Evolutionary conservation across 345 rosid species (phyloP), one percentile per base, ranked within the genome.

Genomic region (Streptanthus diversifolius): DNA sequence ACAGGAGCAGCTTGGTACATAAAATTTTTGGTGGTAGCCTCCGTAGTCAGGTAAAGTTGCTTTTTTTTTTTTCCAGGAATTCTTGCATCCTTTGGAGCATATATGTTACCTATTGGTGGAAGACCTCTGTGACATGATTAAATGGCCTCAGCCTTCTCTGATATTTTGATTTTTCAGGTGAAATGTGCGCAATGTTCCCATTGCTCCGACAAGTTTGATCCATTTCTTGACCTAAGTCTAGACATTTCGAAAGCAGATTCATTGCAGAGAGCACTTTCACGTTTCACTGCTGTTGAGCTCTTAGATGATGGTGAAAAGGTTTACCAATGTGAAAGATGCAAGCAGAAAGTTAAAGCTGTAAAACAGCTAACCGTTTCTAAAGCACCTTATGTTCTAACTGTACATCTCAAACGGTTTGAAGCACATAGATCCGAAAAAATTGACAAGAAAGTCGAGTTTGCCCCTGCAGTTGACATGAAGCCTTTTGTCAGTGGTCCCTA

Each of bases 11-110:
- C 84, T 82, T 90, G 85, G 98, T 95, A 4, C 95, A 91, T 86
- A 91, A 86, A 72, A 95, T 95, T 62, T 95, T 95, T 79, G 99
- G 99, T 13, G 99, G 99, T 57, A 90, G 82, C 71, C 87, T 95
- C 53, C 82, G 93, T 5, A 95, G 98, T 82, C 98, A 84, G 95
- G 99, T 91, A 84, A 51, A 6, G 7, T 66, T 57, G 36, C 21
- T 21, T 32, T 9, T 59, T 21, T 32, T 9, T 59, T 48, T 41
- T 33, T 68, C 63, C 17, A 24, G 10, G 17, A 41, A 39, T 43
- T 66, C 19, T 39, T 51, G 7, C 67, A 27, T 71, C 18, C 2
- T 58, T 48, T 19, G 64, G 40, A 41, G n/a, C 47, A 14, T 47
- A 14, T 19, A 5, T 55, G n/a, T 62, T 62, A 33, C 55, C 8